phyloP scores from a whole-genome alignment of 1,139 yeast genomes.

The Saccharomyces pastorianus region DNA sequence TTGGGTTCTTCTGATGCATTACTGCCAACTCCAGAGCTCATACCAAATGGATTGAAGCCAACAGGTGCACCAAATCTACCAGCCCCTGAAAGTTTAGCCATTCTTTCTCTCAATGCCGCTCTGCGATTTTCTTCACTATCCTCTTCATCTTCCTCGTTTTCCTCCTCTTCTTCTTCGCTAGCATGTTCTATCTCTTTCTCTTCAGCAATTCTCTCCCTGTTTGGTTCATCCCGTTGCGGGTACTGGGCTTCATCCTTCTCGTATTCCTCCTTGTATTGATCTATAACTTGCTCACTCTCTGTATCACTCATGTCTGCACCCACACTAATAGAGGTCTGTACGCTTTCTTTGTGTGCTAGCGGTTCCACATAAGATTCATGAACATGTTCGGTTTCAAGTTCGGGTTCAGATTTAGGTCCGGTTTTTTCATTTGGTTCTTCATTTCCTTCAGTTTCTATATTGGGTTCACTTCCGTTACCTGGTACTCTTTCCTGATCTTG shows the following conservation, averaged over 20 bases:
- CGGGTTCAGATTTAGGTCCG: not conserved
- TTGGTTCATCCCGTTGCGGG: not conserved
- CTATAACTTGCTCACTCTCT: not conserved
- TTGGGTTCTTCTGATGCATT: not conserved
- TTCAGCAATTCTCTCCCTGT: slow-evolving; percentile 12
- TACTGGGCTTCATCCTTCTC: slow-evolving; percentile 7
- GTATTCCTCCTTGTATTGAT: slow-evolving; percentile 5
- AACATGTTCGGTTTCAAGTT: not conserved
- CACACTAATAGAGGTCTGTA: not conserved
- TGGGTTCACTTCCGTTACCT: slow-evolving; percentile 16
- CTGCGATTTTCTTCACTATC: slow-evolving; percentile 77
- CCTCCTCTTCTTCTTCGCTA: slow-evolving; percentile 10
- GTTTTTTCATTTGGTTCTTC: not conserved
- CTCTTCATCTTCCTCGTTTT: slow-evolving; percentile 38
- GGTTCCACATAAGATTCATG: not conserved
- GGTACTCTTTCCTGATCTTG: slow-evolving; percentile 35
- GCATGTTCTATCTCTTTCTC: slow-evolving; percentile 9
- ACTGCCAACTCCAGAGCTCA: slow-evolving; percentile 27
- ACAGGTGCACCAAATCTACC: slow-evolving; percentile 73
- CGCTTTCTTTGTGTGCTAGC: not conserved
- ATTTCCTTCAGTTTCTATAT: slow-evolving; percentile 15
- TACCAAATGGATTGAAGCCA: slow-evolving; percentile 49
- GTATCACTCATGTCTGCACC: not conserved
- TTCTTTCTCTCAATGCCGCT: slow-evolving; percentile 76
- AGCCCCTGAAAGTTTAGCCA: slow-evolving; percentile 93